These are phyloP conservation scores for Talaromyces proteolyticus DNA, from an alignment of 495 filamentous ascomycete genomes.

Conservation along the genomic window DNA sequence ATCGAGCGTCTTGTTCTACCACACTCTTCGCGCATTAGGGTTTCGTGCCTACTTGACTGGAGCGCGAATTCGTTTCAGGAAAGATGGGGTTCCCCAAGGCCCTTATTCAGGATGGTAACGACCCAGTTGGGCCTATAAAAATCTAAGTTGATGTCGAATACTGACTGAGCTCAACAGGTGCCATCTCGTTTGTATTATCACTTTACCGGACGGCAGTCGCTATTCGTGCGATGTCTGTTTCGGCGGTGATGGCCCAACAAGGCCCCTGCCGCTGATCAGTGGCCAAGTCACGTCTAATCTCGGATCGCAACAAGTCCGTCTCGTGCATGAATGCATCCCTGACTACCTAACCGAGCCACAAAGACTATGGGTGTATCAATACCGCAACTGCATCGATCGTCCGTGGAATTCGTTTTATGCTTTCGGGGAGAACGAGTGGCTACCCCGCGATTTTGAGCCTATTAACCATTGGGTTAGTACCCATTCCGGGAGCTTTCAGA, in stretches of 20 bases:
- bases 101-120: conserved; percentile 37
- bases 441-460: conserved; percentile 55
- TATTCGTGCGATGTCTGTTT: conserved; percentile 71
- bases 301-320: conserved; percentile 42
- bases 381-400: conserved; percentile 33
- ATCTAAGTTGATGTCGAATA: neutral
- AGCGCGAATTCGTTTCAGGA: conserved; percentile 29
- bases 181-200: conserved; percentile 68
- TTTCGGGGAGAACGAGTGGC: conserved; percentile 57
- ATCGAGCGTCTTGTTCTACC: conserved; percentile 60
- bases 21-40: conserved; percentile 56
- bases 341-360: conserved; percentile 32
- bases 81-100: conserved; percentile 22
- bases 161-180: conserved; percentile 34
- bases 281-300: conserved; percentile 34
- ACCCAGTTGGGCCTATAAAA: neutral
- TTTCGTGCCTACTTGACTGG: conserved; percentile 50
- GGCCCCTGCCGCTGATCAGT: conserved; percentile 45
- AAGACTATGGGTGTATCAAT: conserved; percentile 60
- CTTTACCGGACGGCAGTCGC: conserved; percentile 33
- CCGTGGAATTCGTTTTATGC: conserved; percentile 54
- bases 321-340: conserved; percentile 38
- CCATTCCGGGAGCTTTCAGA: conserved; percentile 45
- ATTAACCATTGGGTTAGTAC: conserved; percentile 47
- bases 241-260: conserved; percentile 54